Percentiles rank a stretch among this genome's conserved stretches.
These are phyloP conservation scores for Blastocladiella britannica DNA, from an alignment of 192 early-diverging fungal species.

Conservation along the genomic window DNA sequence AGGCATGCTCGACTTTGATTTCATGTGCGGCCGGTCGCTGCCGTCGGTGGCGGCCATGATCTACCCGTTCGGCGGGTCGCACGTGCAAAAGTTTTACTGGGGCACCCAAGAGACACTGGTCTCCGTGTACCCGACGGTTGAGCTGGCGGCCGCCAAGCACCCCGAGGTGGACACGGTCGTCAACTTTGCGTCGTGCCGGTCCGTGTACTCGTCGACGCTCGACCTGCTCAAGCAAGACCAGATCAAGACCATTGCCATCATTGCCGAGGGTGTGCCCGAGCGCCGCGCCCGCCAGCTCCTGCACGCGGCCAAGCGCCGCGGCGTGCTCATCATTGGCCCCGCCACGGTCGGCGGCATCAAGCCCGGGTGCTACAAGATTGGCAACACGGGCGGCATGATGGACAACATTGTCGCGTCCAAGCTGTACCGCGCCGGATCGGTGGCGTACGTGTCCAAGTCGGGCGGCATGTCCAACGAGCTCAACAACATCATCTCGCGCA, in stretches of 20 bases:
- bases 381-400: constrained; percentile 99
- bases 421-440: constrained; percentile 87
- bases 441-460: constrained; percentile 95
- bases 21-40: constrained; percentile 77
- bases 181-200: constrained; percentile 96
- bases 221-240: constrained; percentile 65
- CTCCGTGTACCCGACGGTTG: constrained; percentile 73
- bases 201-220: constrained; percentile 74
- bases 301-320: constrained; percentile 50
- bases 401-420: constrained; percentile 97
- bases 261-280: constrained; percentile 97
- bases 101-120: constrained; percentile 92
- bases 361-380: constrained; percentile 99
- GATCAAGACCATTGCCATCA: constrained; percentile 89
- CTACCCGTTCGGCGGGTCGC: constrained; percentile 95
- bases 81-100: constrained; percentile 99
- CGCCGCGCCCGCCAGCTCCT: constrained; percentile 81
- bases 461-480: constrained; percentile 99
- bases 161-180: constrained; percentile 85
- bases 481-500: constrained; percentile 95
- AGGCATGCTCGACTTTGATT: constrained; percentile 99
- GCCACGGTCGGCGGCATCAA: constrained; percentile 99
- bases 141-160: constrained; percentile 63
- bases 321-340: constrained; percentile 82
- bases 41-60: constrained; percentile 97